Conservation (phyloP, 371 early-diverging fungal genomes). For the Syncephalastrum sp. region DNA sequence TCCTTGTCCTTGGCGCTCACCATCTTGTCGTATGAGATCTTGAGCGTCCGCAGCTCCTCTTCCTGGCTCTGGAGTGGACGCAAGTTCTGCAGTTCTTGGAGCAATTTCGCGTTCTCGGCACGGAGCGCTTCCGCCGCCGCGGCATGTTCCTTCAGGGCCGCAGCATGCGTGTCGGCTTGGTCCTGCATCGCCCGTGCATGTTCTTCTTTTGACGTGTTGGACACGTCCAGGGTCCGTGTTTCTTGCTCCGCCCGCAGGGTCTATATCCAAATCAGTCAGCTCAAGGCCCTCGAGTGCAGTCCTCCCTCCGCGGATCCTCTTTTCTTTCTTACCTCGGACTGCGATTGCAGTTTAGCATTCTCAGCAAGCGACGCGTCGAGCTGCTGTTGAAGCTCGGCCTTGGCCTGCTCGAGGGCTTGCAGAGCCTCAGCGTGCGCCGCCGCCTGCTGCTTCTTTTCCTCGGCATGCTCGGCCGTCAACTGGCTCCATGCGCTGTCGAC, state of each 20-base stretch:
- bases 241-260: too few relatives aligned
- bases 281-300: too few relatives aligned
- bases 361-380: conserved; percentile 5
- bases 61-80: conserved; percentile 13
- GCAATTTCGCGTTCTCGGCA: conserved; percentile 4
- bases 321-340: conserved; percentile 9
- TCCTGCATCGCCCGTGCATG: conserved; percentile 11
- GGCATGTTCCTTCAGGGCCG: not conserved
- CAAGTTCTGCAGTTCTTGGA: not conserved
- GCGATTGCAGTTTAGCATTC: conserved; percentile 8
- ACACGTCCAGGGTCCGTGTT: too few relatives aligned
- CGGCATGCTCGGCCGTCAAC: conserved; percentile 18
- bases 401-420: conserved; percentile 8
- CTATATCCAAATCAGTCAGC: too few relatives aligned
- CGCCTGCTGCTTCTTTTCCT: conserved; percentile 14
- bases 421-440: conserved; percentile 12
- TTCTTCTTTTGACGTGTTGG: not conserved
- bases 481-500: conserved; percentile 23
- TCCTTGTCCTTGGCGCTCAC: conserved; percentile 38
- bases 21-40: conserved; percentile 39
- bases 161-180: not conserved
- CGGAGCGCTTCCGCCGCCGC: conserved; percentile 12
- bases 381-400: conserved; percentile 8
- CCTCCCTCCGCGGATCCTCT: too few relatives aligned
- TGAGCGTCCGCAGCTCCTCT: conserved; percentile 20